These are phyloP conservation scores for Cicer chorassanicum DNA, from an alignment of 306 rosid genomes.

Conservation along the genomic window DNA sequence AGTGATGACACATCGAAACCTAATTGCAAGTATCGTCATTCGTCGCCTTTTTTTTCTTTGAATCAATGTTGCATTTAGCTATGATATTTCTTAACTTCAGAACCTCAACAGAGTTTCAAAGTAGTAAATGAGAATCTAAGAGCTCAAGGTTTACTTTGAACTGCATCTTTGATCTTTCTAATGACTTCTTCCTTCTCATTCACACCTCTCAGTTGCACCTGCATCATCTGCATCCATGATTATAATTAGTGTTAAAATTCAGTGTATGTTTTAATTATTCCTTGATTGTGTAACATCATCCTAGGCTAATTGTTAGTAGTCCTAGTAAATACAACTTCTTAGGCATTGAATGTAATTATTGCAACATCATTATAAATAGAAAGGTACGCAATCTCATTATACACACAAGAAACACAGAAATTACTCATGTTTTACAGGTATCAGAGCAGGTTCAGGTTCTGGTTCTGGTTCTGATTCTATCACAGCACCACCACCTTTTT, in stretches of 20 bases:
- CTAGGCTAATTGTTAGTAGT: too few relatives aligned
- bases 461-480: too few relatives aligned
- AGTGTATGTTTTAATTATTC: too few relatives aligned
- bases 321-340: too few relatives aligned
- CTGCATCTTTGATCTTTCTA: constrained; percentile 66
- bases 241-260: neutral
- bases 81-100: neutral
- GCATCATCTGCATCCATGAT: constrained; percentile 62
- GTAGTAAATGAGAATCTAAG: constrained; percentile 30
- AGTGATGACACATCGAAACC: neutral
- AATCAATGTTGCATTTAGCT: neutral
- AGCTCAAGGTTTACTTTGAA: constrained; percentile 55
- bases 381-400: too few relatives aligned
- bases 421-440: too few relatives aligned
- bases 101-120: constrained; percentile 13
- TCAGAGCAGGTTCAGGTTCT: too few relatives aligned
- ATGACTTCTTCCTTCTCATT: constrained; percentile 63
- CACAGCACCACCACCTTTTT: too few relatives aligned
- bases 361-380: too few relatives aligned
- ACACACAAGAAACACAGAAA: too few relatives aligned
- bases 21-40: neutral
- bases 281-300: too few relatives aligned
- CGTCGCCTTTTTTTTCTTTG: neutral
- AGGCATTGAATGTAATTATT: too few relatives aligned
- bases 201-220: constrained; percentile 65